Evolutionary conservation across 805 yeast genomes (phyloP).

Genomic region (Priceomyces carsonii): DNA sequence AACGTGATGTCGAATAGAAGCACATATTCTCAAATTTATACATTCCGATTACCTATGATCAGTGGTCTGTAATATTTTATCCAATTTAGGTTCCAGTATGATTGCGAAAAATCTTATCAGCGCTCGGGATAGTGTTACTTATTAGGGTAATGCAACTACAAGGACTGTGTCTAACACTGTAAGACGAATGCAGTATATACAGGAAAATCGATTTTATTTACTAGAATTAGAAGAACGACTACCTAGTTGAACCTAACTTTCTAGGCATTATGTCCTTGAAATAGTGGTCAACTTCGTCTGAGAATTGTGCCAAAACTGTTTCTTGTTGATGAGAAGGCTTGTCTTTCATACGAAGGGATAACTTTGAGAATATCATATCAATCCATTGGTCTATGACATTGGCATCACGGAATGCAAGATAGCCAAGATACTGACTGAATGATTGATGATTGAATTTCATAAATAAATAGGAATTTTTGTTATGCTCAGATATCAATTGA

Average conservation of each 20-base stretch:
- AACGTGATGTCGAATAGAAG: too few relatives aligned
- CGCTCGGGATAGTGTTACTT: background rate
- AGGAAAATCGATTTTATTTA: too few relatives aligned
- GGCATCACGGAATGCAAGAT: constrained; percentile 10
- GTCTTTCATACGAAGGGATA: background rate
- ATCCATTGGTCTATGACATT: constrained; percentile 15
- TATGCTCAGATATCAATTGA: constrained; percentile 5
- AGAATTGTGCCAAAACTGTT: background rate
- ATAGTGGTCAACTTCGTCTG: background rate
- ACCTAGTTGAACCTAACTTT: background rate
- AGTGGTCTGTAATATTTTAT: background rate
- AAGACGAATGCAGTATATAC: constrained; percentile 1
- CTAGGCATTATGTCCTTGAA: constrained; percentile 1
- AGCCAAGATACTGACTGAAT: constrained; percentile 22
- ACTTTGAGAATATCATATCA: constrained; percentile 5
- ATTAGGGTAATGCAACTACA: background rate
- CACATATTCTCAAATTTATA: too few relatives aligned
- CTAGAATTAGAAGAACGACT: background rate
- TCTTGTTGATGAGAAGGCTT: constrained; percentile 2
- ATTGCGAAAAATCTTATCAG: constrained; percentile 2
- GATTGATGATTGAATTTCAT: constrained; percentile 14
- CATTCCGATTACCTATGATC: too few relatives aligned
- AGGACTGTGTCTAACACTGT: background rate
- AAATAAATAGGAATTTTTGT: constrained; percentile 10
- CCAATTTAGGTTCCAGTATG: background rate